Percentiles rank a stretch among this genome's conserved stretches.
Evolutionary conservation across 169 alveolate genomes (phyloP).

Genomic region (Besnoitia besnoiti): DNA sequence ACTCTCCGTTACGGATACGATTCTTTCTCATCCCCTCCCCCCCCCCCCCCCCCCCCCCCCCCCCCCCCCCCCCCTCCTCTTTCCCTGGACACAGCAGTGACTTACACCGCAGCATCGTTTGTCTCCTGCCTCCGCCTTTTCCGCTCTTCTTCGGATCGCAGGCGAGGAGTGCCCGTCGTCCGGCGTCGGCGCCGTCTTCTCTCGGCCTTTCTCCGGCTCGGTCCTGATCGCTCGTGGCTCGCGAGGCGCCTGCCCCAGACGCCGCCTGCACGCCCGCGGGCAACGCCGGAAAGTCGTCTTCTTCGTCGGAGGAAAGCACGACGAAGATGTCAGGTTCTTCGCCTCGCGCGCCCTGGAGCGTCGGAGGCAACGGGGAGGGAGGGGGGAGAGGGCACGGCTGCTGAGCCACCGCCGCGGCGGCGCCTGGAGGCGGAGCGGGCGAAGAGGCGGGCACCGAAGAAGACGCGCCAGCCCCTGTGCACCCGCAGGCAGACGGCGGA

Average conservation of each 20-base stretch:
- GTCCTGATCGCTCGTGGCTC: neutral
- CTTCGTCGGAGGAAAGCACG: constrained; percentile 12
- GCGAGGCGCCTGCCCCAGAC: neutral
- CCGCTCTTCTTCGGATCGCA: too few species aligned
- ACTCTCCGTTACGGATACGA: too few species aligned
- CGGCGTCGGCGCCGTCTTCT: too few species aligned
- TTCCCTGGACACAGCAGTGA: too few species aligned
- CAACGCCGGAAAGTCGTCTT: neutral
- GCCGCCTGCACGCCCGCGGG: neutral
- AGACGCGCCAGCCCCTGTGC: neutral
- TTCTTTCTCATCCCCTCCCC: too few species aligned
- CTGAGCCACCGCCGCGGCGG: neutral
- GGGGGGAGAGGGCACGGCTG: neutral
- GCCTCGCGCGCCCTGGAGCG: too few species aligned
- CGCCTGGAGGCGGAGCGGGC: neutral
- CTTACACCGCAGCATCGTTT: too few species aligned
- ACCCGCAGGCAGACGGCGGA: neutral
- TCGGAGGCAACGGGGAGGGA: neutral
- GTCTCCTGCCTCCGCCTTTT: too few species aligned
- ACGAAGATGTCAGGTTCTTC: neutral
- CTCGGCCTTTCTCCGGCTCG: too few species aligned
- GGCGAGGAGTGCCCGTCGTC: too few species aligned
- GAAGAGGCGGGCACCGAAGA: neutral
- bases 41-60: too few species aligned
- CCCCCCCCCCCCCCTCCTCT: too few species aligned